phyloP scores from a whole-genome alignment of 257 asterid genomes.

The Lycium ferocissimum region DNA sequence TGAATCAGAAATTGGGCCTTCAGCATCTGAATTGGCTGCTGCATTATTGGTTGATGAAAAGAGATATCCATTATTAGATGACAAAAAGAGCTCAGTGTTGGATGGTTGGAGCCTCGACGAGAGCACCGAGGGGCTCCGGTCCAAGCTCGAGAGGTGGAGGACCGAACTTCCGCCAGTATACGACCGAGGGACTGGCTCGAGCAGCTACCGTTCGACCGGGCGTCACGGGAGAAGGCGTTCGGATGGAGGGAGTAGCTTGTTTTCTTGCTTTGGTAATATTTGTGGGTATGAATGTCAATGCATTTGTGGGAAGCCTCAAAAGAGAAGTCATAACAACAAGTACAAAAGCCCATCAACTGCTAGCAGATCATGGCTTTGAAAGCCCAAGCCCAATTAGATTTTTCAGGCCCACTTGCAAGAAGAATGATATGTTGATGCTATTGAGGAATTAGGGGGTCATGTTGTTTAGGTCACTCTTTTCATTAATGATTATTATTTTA shows the following conservation, averaged over 20 bases:
- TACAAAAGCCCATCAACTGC: constrained; percentile 46
- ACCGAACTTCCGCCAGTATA: constrained; percentile 58
- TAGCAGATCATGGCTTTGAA: constrained; percentile 43
- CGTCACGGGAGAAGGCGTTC: constrained; percentile 37
- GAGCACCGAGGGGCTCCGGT: constrained; percentile 63
- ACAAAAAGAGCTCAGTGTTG: constrained; percentile 64
- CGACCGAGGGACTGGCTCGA: constrained; percentile 47
- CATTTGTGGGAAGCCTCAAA: constrained; percentile 54
- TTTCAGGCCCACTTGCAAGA: background rate
- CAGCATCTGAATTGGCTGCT: constrained; percentile 73
- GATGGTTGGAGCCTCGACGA: constrained; percentile 76
- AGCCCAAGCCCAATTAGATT: constrained; percentile 18
- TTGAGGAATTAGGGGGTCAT: constrained; percentile 11
- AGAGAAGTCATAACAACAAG: constrained; percentile 28
- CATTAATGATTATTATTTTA: background rate
- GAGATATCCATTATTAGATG: constrained; percentile 44
- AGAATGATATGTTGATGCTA: background rate
- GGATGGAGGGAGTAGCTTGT: constrained; percentile 36
- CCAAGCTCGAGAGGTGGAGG: constrained; percentile 79
- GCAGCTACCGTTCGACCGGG: constrained; percentile 42
- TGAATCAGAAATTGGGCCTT: constrained; percentile 75
- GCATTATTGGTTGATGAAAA: constrained; percentile 45
- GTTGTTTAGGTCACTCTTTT: constrained; percentile 17
- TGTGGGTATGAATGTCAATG: constrained; percentile 64
- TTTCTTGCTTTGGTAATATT: constrained; percentile 66